A percentile compares a stretch with the other conserved stretches of the same genome.
Evolutionary conservation across 768 basidiomycete species (phyloP).

Genomic region (Russula vinacea): DNA sequence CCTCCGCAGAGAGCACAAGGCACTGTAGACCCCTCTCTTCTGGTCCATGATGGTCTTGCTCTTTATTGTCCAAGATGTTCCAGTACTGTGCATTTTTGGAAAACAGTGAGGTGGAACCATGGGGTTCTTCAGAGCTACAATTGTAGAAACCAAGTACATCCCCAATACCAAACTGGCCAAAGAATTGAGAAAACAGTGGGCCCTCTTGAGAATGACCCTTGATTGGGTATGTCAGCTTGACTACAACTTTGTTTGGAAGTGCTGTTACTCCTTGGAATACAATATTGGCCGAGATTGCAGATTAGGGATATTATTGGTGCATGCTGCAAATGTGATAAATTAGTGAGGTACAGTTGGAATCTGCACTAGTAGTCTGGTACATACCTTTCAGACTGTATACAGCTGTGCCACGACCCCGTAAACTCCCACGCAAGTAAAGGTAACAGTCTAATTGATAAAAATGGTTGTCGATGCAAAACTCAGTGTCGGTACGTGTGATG

Average conservation of each 20-base stretch:
- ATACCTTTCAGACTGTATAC: not conserved
- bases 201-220: not conserved
- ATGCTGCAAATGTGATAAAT: not conserved
- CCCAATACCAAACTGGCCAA: not conserved
- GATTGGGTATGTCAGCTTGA: not conserved
- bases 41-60: not conserved
- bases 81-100: not conserved
- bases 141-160: not conserved
- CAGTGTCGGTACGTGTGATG: not conserved
- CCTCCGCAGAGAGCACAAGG: not conserved
- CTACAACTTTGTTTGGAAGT: not conserved
- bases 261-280: not conserved
- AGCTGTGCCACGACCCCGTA: not conserved
- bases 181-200: not conserved
- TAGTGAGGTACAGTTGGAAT: too few relatives aligned
- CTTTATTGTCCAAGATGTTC: not conserved
- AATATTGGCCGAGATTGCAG: not conserved
- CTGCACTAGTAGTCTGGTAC: not conserved
- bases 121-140: not conserved
- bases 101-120: not conserved
- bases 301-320: too few relatives aligned
- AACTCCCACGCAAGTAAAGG: not conserved
- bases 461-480: not conserved
- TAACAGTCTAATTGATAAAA: not conserved
- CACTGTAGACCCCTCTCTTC: not conserved